phyloP scores from a whole-genome alignment of 352 stramenopile species.

The Globisporangium acanthophoron region DNA sequence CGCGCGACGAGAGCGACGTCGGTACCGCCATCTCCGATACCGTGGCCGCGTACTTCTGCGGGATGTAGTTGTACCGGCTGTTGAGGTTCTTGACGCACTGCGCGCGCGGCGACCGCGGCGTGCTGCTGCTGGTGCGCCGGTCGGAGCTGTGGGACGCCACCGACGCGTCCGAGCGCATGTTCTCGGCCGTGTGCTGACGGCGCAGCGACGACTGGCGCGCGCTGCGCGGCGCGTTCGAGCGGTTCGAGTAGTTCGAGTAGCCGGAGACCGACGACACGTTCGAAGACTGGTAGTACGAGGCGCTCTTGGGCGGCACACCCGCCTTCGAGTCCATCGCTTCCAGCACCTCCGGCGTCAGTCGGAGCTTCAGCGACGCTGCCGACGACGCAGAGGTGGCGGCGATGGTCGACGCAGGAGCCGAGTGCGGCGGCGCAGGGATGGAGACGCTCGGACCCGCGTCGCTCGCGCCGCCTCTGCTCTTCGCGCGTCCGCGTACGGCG shows the following conservation, averaged over 20 bases:
- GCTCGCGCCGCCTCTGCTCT: background rate
- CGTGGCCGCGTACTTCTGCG: constrained; percentile 43
- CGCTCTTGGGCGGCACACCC: constrained; percentile 38
- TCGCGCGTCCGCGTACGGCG: constrained; percentile 17
- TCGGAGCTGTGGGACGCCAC: constrained; percentile 54
- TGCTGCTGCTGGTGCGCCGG: constrained; percentile 15
- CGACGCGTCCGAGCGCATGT: constrained; percentile 36
- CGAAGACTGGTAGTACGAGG: constrained; percentile 45
- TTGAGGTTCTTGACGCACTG: constrained; percentile 45
- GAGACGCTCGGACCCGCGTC: background rate
- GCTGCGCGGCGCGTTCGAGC: constrained; percentile 27
- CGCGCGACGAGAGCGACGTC: constrained; percentile 57
- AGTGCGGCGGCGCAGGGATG: constrained; percentile 2
- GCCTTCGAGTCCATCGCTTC: constrained; percentile 53
- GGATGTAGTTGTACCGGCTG: constrained; percentile 69
- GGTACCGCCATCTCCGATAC: constrained; percentile 23
- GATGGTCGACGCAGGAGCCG: constrained; percentile 8
- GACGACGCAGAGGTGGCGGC: background rate
- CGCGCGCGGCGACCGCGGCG: constrained; percentile 27
- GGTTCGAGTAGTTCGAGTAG: constrained; percentile 44
- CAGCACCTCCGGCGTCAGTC: constrained; percentile 49
- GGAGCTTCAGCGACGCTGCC: constrained; percentile 28
- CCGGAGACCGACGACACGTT: constrained; percentile 63
- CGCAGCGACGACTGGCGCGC: background rate
- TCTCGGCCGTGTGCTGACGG: constrained; percentile 5